Evolutionary conservation across 2,329 filamentous ascomycete genomes (phyloP).

Genomic region (Xenoacremonium recifei): DNA sequence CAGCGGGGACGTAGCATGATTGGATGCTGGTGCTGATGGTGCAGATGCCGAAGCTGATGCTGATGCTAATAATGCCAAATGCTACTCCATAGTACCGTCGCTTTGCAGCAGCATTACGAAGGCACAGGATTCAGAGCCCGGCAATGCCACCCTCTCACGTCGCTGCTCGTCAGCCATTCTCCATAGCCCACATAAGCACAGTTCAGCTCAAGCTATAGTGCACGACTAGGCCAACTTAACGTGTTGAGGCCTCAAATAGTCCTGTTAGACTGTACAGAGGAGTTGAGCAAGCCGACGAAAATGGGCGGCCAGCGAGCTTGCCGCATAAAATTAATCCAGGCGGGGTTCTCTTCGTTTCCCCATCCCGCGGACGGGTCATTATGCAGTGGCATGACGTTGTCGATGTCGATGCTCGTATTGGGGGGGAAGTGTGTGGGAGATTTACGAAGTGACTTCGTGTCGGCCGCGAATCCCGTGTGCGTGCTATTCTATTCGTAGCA

Average conservation of each 20-base stretch:
- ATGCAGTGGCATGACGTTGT: constrained; percentile 9
- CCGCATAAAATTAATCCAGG: constrained; percentile 28
- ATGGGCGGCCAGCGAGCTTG: constrained; percentile 15
- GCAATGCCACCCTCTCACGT: constrained; percentile 17
- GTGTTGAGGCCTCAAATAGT: background rate
- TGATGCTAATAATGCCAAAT: too few species aligned
- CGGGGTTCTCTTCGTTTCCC: constrained; percentile 9
- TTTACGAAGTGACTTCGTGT: background rate
- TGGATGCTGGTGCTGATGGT: background rate
- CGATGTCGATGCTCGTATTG: constrained; percentile 5
- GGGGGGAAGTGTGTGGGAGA: too few species aligned
- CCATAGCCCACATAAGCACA: background rate
- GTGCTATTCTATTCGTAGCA: background rate
- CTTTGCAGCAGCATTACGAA: constrained; percentile 1
- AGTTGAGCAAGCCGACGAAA: background rate
- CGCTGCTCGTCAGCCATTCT: background rate
- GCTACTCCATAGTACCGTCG: too few species aligned
- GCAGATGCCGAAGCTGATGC: too few species aligned
- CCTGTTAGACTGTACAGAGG: background rate
- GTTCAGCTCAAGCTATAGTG: background rate
- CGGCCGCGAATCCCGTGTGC: background rate
- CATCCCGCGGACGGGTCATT: background rate
- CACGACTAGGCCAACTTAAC: background rate
- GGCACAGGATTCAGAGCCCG: constrained; percentile 4
- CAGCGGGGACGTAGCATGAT: background rate